A percentile compares a stretch with the other conserved stretches of the same genome.
Conservation (phyloP, 139 green algal species). For the Haematococcus lacustris region DNA sequence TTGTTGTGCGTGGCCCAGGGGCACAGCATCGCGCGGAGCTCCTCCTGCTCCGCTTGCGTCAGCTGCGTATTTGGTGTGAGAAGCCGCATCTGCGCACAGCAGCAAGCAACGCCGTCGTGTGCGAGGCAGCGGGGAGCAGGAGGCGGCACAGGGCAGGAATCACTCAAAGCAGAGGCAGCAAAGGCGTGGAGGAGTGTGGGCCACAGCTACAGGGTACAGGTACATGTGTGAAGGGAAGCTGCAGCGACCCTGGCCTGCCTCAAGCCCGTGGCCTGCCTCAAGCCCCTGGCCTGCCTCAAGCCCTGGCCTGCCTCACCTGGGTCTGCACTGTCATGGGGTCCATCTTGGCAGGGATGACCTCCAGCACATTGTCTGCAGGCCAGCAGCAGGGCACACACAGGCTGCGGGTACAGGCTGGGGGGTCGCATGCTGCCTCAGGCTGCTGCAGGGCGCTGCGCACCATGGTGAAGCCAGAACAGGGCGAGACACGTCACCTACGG, state of each 20-base stretch:
- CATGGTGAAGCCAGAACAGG: too few relatives aligned
- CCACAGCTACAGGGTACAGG: background rate
- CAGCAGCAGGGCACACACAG: too few relatives aligned
- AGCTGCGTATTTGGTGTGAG: slow-evolving; percentile 8
- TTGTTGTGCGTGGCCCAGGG: slow-evolving; percentile 35
- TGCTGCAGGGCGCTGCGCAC: too few relatives aligned
- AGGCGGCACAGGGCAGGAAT: too few relatives aligned
- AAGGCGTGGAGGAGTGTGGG: slow-evolving; percentile 17
- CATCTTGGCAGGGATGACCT: slow-evolving; percentile 21
- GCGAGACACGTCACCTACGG: too few relatives aligned
- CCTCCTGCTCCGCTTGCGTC: slow-evolving; percentile 29
- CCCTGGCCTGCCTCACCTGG: background rate
- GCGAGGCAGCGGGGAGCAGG: too few relatives aligned
- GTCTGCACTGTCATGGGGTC: background rate
- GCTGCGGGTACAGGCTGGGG: too few relatives aligned
- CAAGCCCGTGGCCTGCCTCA: too few relatives aligned
- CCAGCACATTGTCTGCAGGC: slow-evolving; percentile 75
- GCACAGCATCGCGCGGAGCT: slow-evolving; percentile 30
- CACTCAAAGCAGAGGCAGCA: background rate
- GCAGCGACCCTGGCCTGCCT: too few relatives aligned
- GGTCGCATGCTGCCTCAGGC: too few relatives aligned
- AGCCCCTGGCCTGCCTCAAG: background rate
- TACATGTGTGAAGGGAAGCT: background rate
- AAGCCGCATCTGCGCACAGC: background rate
- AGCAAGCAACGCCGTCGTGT: background rate